These are phyloP conservation scores for Chaetomium globosum DNA, from an alignment of 2,329 filamentous ascomycete species.

Conservation along the genomic window DNA sequence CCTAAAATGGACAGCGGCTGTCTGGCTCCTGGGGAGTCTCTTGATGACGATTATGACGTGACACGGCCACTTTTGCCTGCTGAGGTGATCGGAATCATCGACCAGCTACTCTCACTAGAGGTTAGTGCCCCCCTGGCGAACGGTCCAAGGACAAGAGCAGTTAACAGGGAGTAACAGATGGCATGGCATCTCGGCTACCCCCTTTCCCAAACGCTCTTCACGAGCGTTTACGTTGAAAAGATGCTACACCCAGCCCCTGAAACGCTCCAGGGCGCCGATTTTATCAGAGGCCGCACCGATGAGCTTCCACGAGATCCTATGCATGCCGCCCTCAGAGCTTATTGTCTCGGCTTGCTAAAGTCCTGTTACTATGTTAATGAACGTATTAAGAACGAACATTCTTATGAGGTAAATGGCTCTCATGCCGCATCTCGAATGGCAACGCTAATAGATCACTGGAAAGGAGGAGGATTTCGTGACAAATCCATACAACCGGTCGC, in stretches of 20 bases:
- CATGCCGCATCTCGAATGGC: not conserved
- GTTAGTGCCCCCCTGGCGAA: constrained; percentile 49
- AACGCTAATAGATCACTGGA: constrained; percentile 9
- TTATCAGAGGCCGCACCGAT: constrained; percentile 48
- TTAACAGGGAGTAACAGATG: constrained; percentile 60
- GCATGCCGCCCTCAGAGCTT: constrained; percentile 73
- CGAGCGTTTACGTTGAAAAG: constrained; percentile 85
- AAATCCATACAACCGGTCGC: constrained; percentile 79
- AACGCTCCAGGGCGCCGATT: constrained; percentile 66
- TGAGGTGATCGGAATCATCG: constrained; percentile 90
- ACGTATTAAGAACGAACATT: constrained; percentile 79
- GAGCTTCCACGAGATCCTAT: constrained; percentile 49
- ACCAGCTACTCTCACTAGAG: constrained; percentile 87
- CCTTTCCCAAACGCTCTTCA: constrained; percentile 91
- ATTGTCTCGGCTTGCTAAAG: constrained; percentile 83
- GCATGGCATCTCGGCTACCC: constrained; percentile 97
- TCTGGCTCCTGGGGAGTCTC: constrained; percentile 73
- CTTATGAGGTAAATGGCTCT: constrained; percentile 70
- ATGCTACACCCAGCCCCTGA: constrained; percentile 72
- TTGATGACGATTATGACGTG: constrained; percentile 82
- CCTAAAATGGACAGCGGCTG: constrained; percentile 98
- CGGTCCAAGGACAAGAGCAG: constrained; percentile 10
- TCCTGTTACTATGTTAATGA: constrained; percentile 77
- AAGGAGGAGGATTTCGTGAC: constrained; percentile 96
- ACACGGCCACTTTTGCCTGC: constrained; percentile 67